These are phyloP conservation scores for Aspergillus costaricaensis DNA, from an alignment of 2,329 filamentous ascomycete genomes.

Conservation along the genomic window DNA sequence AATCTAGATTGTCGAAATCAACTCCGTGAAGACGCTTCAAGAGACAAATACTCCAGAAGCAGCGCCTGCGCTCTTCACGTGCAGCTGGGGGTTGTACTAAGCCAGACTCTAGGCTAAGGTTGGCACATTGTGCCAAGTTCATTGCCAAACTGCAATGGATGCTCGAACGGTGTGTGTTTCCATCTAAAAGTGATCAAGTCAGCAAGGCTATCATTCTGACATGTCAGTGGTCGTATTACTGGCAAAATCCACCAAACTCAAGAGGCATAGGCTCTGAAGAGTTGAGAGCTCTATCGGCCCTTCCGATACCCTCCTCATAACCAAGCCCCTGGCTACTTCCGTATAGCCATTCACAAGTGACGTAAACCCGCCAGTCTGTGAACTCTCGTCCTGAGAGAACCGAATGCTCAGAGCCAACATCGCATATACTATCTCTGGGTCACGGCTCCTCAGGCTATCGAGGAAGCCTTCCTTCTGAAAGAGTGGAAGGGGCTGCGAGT, in stretches of 20 bases:
- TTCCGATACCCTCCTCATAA: constrained; percentile 42
- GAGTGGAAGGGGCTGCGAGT: constrained; percentile 53
- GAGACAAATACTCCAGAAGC: constrained; percentile 48
- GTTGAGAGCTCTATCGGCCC: constrained; percentile 48
- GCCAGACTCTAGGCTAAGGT: constrained; percentile 43
- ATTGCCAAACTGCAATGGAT: constrained; percentile 49
- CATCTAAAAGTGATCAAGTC: constrained; percentile 33
- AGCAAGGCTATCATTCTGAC: not conserved
- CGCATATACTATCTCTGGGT: constrained; percentile 38
- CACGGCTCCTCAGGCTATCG: constrained; percentile 41
- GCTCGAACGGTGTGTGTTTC: constrained; percentile 49
- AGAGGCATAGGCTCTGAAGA: constrained; percentile 44
- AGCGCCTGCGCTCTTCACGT: constrained; percentile 40
- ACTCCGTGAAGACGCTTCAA: constrained; percentile 49
- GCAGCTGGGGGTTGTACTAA: constrained; percentile 17
- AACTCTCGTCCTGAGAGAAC: constrained; percentile 39
- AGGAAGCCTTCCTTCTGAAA: constrained; percentile 49
- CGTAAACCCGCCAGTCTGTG: constrained; percentile 23
- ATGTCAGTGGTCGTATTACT: constrained; percentile 28
- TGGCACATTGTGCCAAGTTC: constrained; percentile 49
- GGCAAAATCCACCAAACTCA: constrained; percentile 46
- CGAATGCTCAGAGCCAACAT: constrained; percentile 47
- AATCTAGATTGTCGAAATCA: constrained; percentile 44
- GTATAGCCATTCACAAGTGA: constrained; percentile 40
- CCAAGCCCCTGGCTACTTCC: constrained; percentile 38